Base-by-base conservation (phyloP, 257 asterid genomes). In the Fraxinus quadrangulata region DNA sequence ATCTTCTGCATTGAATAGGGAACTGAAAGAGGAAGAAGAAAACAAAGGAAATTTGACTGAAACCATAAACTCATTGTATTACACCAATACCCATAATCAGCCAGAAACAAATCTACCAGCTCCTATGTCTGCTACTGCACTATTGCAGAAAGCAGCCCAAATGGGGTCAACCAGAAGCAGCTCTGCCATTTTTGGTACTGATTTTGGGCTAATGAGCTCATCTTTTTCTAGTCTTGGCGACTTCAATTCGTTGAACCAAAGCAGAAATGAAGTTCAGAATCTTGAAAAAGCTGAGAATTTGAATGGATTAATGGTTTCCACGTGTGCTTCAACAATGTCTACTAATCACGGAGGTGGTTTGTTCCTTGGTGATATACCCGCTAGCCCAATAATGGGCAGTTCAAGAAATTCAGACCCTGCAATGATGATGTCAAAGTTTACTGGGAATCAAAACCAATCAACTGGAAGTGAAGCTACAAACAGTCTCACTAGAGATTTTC, bases 121-220 rank as follows among this genome's bases (percentile, higher is more conserved):
- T 33, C 92, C 89, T 0, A 89, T 93, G 97, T 93, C 98, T 0
- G 98, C 98, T 4, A 94, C 97, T 0, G 93, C 97, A 14, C 82
- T 93, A 34, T 83, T 93, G 6, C 97, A 93, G 78, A 93, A 85
- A 47, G 98, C 98, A 56, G 94, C 98, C 5, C 97, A 89, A 70
- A 88, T 94, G 92, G 98, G 98, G 30, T 94, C 98, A 21, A 92
- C 96, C 0, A 87, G 92, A 56, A 87, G 82, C 81, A 85, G 80
- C 19, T 79, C 94, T 3, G 30, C 87, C 0, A 45, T 85, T 1
- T 85, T 87, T 36, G 84, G 86, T 14, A 12, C 75, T 14, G 92
- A 88, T 21, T 90, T 90, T 63, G 96, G 94, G 13, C 83, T 86
- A 2, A 85, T 89, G 88, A 80, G 80, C 49, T 80, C 92, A 56